phyloP scores from a whole-genome alignment of 2,329 filamentous ascomycete species.

The Microcyclosporella mali region DNA sequence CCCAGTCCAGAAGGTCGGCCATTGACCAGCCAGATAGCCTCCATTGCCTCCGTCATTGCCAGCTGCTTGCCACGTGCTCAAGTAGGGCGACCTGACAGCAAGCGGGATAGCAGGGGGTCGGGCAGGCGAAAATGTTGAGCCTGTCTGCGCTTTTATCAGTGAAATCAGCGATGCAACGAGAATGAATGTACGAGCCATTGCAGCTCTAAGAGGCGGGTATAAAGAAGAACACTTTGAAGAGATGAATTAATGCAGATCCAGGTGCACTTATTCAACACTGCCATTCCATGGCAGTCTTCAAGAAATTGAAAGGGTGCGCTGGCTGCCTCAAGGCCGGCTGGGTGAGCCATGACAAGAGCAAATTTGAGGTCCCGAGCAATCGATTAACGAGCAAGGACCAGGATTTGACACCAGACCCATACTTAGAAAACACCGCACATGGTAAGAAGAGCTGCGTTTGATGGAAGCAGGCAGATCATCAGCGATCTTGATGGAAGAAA shows the following conservation, averaged over 20 bases:
- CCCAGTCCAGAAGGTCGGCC: constrained; percentile 59
- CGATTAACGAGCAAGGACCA: too few relatives aligned
- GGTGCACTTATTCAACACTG: not conserved
- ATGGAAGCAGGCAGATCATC: too few relatives aligned
- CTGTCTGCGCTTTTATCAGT: constrained; percentile 11
- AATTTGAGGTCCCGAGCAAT: too few relatives aligned
- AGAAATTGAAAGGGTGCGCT: too few relatives aligned
- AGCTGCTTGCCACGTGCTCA: constrained; percentile 61
- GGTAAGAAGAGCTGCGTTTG: too few relatives aligned
- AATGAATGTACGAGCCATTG: constrained; percentile 4
- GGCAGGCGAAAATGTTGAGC: constrained; percentile 52
- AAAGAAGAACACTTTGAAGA: constrained; percentile 9
- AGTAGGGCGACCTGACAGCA: constrained; percentile 68
- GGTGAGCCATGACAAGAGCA: not conserved
- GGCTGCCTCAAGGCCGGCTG: too few relatives aligned
- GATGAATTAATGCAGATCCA: not conserved
- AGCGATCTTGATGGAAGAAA: too few relatives aligned
- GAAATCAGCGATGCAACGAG: constrained; percentile 11
- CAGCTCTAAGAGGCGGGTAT: constrained; percentile 8
- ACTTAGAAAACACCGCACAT: too few relatives aligned
- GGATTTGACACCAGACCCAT: too few relatives aligned
- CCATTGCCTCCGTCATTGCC: constrained; percentile 58
- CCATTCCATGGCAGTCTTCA: not conserved
- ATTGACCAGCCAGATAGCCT: constrained; percentile 61
- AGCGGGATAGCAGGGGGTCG: constrained; percentile 64